Percentiles rank a stretch among this genome's conserved stretches.
phyloP scores from a whole-genome alignment of 2,329 filamentous ascomycete genomes.

The Ceratocystis huliohia region DNA sequence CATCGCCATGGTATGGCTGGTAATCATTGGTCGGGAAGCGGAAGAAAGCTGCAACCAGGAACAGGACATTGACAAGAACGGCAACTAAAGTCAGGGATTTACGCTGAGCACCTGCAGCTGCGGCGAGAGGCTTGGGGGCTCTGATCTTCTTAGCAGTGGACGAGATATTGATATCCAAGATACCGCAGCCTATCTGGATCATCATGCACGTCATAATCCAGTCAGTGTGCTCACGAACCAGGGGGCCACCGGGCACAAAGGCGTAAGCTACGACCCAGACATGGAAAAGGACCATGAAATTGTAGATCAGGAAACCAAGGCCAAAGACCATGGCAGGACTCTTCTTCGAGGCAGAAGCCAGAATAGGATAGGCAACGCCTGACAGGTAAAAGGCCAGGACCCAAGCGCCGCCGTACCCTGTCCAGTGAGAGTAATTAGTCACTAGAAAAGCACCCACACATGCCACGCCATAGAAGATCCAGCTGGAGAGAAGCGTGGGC shows the following conservation, averaged over 20 bases:
- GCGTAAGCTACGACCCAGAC: slow-evolving; percentile 98
- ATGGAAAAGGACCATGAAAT: slow-evolving; percentile 89
- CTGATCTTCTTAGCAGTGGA: slow-evolving; percentile 28
- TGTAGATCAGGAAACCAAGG: slow-evolving; percentile 79
- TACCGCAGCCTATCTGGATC: slow-evolving; percentile 68
- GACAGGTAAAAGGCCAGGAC: slow-evolving; percentile 65
- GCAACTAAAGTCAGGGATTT: slow-evolving; percentile 48
- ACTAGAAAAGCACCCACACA: slow-evolving; percentile 66
- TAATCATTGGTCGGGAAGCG: slow-evolving; percentile 92
- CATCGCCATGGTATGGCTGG: slow-evolving; percentile 73
- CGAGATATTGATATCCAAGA: slow-evolving; percentile 53
- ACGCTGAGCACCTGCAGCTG: slow-evolving; percentile 32
- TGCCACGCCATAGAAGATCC: slow-evolving; percentile 67
- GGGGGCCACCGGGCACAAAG: slow-evolving; percentile 85
- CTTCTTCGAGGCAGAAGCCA: slow-evolving; percentile 63
- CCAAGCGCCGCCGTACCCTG: slow-evolving; percentile 76
- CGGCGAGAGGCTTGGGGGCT: slow-evolving; percentile 19
- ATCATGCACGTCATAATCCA: slow-evolving; percentile 88
- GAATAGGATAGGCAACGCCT: slow-evolving; percentile 62
- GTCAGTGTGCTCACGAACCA: slow-evolving; percentile 87
- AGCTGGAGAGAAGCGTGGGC: slow-evolving; percentile 59
- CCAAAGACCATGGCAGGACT: slow-evolving; percentile 73
- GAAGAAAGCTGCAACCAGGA: slow-evolving; percentile 68
- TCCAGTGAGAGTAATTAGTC: slow-evolving; percentile 69
- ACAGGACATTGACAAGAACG: slow-evolving; percentile 64